Conservation (phyloP, 768 basidiomycete species). For the Amanita brunnescens region DNA sequence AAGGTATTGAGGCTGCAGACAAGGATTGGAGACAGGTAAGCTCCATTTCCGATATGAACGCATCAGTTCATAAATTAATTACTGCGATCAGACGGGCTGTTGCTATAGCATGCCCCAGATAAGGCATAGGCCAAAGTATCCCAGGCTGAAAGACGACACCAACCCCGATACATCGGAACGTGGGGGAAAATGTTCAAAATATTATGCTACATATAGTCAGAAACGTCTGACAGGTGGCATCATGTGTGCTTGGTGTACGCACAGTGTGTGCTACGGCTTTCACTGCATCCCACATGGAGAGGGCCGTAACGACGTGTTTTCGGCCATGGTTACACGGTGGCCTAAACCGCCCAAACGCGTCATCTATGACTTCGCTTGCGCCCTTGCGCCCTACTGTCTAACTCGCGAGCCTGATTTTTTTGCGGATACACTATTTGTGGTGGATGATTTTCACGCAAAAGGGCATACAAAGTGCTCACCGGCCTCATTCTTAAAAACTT, state of each 20-base stretch:
- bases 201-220: not conserved
- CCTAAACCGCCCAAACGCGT: not conserved
- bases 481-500: not conserved
- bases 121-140: conserved; percentile 20
- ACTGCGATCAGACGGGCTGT: conserved; percentile 16
- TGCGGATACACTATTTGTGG: not conserved
- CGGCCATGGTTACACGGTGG: not conserved
- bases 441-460: not conserved
- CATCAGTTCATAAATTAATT: too few species aligned
- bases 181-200: not conserved
- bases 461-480: not conserved
- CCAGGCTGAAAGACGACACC: not conserved
- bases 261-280: not conserved
- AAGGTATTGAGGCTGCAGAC: not conserved
- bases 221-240: not conserved
- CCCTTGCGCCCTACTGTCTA: not conserved
- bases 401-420: not conserved
- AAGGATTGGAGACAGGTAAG: not conserved
- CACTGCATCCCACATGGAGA: not conserved
- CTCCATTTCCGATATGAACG: conserved; percentile 3
- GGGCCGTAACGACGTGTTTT: not conserved
- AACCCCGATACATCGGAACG: not conserved
- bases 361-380: not conserved
- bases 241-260: not conserved
- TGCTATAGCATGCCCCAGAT: conserved; percentile 24